phyloP scores from a whole-genome alignment of 202 grass and related monocot genomes.

The Zoysia matrella region DNA sequence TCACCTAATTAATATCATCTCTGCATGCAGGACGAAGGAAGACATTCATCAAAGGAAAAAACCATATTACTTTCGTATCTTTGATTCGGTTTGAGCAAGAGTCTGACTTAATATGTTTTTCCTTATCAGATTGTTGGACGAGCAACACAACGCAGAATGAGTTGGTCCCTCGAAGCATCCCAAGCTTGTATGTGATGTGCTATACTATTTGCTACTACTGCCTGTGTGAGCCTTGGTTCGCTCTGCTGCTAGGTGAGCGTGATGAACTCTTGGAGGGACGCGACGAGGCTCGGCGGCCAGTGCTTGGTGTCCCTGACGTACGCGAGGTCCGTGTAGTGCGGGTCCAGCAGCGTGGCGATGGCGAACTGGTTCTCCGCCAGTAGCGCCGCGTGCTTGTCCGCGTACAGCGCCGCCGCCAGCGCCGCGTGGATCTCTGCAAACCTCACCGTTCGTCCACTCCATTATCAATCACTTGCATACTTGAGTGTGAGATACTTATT shows the following conservation, averaged over 20 bases:
- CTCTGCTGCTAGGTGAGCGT: neutral
- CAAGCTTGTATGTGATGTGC: too few species aligned
- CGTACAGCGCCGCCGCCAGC: slow-evolving; percentile 90
- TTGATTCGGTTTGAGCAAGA: too few species aligned
- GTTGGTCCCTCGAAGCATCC: too few species aligned
- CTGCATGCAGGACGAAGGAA: too few species aligned
- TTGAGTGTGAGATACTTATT: neutral
- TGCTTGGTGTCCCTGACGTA: slow-evolving; percentile 94
- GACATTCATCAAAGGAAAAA: too few species aligned
- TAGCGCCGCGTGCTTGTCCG: slow-evolving; percentile 75
- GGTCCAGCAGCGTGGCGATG: slow-evolving; percentile 93
- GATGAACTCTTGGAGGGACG: slow-evolving; percentile 64
- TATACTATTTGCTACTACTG: too few species aligned
- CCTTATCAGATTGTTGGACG: too few species aligned
- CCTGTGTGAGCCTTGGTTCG: neutral
- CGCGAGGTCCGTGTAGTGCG: slow-evolving; percentile 88
- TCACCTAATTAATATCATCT: too few species aligned
- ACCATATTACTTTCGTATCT: too few species aligned
- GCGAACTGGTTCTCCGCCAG: slow-evolving; percentile 98
- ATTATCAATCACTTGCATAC: neutral
- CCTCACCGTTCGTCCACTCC: neutral
- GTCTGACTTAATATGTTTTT: too few species aligned
- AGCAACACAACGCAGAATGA: too few species aligned
- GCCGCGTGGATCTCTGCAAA: slow-evolving; percentile 86
- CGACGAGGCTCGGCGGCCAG: slow-evolving; percentile 92